These are phyloP conservation scores for Russula emetica DNA, from an alignment of 768 basidiomycete genomes.

Conservation along the genomic window DNA sequence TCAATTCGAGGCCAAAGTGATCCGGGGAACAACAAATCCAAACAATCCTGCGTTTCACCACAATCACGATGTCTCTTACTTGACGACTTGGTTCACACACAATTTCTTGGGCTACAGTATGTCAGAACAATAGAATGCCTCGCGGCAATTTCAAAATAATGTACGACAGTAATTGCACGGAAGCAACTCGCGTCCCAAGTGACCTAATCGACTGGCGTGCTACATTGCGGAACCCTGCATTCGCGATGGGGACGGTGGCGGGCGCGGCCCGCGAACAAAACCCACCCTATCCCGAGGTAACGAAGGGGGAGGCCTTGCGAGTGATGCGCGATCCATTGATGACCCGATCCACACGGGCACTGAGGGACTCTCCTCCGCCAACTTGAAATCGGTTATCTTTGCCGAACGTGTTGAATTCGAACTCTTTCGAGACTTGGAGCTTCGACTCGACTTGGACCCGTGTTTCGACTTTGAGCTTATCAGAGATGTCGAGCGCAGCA, in stretches of 20 bases:
- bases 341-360: neutral
- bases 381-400: neutral
- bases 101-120: too few relatives aligned
- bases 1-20: constrained; percentile 1
- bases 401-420: constrained; percentile 13
- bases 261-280: constrained; percentile 18
- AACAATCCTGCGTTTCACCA: constrained; percentile 11
- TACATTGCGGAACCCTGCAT: neutral
- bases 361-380: neutral
- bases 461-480: constrained; percentile 7
- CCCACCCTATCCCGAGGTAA: neutral
- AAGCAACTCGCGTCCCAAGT: neutral
- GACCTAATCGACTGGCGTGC: neutral
- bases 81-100: too few relatives aligned
- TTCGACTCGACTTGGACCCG: constrained; percentile 11
- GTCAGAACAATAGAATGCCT: too few relatives aligned
- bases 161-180: neutral
- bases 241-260: constrained; percentile 3
- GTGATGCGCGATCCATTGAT: neutral
- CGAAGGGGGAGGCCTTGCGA: neutral
- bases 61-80: neutral
- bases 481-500: neutral
- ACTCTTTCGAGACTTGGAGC: constrained; percentile 12
- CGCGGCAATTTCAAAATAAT: neutral
- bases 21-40: constrained; percentile 4